Conservation (phyloP, 2,329 filamentous ascomycete genomes). For the Phoma sp. region DNA sequence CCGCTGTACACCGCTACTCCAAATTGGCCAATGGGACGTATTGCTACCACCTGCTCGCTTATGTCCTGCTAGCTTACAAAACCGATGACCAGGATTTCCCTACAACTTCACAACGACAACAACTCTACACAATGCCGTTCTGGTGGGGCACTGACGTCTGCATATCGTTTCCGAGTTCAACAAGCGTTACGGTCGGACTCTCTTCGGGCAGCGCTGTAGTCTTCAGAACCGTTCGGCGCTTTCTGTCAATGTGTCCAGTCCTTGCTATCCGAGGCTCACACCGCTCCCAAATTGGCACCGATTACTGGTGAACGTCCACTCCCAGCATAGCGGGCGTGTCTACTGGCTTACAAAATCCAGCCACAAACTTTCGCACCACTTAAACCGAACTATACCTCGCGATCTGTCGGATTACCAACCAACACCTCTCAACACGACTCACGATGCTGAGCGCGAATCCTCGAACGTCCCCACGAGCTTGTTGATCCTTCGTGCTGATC, state of each 20-base stretch:
- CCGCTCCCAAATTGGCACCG: conserved; percentile 6
- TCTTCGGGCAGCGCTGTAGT: conserved; percentile 7
- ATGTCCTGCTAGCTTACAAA: conserved; percentile 16
- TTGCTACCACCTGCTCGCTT: conserved; percentile 6
- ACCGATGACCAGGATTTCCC: conserved; percentile 6
- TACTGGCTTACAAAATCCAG: conserved; percentile 1
- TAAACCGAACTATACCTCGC: neutral
- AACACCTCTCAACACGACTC: neutral
- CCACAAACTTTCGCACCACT: neutral
- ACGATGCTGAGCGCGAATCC: conserved; percentile 10
- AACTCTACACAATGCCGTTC: neutral
- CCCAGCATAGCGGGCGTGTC: neutral
- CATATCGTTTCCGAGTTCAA: conserved; percentile 4
- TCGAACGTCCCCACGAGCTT: conserved; percentile 10
- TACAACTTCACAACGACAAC: conserved; percentile 6
- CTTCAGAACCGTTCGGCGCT: conserved; percentile 9
- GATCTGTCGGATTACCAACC: conserved; percentile 5
- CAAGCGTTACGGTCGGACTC: neutral
- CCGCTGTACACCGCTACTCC: conserved; percentile 18
- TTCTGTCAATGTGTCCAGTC: conserved; percentile 11
- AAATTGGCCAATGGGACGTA: conserved; percentile 1
- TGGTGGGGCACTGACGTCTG: conserved; percentile 16
- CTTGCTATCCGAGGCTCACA: conserved; percentile 13
- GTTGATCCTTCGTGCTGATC: conserved; percentile 10
- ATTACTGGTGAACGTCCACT: neutral